These are phyloP conservation scores for Tinospora cordifolia DNA, from an alignment of 164 flowering plant genomes.

Conservation along the genomic window DNA sequence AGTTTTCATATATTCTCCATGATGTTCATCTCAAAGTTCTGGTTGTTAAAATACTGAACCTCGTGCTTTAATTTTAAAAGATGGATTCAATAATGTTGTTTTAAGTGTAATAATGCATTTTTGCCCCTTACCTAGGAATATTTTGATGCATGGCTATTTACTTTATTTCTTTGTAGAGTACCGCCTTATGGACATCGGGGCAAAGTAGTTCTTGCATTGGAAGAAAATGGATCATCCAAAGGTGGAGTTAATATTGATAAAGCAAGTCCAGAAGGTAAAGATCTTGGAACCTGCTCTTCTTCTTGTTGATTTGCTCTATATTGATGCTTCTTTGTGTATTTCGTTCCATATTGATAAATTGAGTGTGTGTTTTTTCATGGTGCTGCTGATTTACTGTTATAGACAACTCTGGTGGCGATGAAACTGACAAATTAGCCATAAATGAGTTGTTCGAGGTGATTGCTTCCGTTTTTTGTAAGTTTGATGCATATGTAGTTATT, in stretches of 20 bases:
- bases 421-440: conserved; percentile 52
- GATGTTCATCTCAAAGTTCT: too few species aligned
- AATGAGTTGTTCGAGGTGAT: conserved; percentile 75
- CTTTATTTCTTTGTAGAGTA: conserved; percentile 34
- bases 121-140: too few species aligned
- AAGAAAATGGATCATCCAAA: conserved; percentile 62
- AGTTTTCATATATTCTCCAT: too few species aligned
- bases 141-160: background rate
- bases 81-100: too few species aligned
- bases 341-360: background rate
- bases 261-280: conserved; percentile 58
- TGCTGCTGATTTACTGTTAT: conserved; percentile 53
- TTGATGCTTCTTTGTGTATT: background rate
- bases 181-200: conserved; percentile 64
- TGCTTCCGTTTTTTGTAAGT: background rate
- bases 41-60: too few species aligned
- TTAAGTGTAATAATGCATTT: too few species aligned
- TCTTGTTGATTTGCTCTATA: background rate
- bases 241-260: conserved; percentile 82
- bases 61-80: too few species aligned
- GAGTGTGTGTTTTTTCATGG: conserved; percentile 1
- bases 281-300: conserved; percentile 38
- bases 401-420: conserved; percentile 51
- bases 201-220: conserved; percentile 56
- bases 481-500: background rate